Percentiles rank a stretch among this genome's conserved stretches.
Evolutionary conservation across 768 basidiomycete species (phyloP).

Genomic region (Auriscalpium orientale): DNA sequence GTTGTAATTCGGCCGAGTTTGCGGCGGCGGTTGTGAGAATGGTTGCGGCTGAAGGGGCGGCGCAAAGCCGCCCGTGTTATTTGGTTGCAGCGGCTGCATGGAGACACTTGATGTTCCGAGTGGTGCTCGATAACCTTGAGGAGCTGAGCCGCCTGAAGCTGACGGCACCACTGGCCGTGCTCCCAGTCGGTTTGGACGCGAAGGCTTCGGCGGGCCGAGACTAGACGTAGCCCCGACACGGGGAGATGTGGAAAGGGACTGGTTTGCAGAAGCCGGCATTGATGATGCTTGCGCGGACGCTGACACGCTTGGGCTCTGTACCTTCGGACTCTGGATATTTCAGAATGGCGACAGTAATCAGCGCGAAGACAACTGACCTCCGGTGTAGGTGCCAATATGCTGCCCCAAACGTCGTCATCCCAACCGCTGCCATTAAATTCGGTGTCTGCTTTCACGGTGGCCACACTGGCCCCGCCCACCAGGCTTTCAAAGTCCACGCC

Average conservation of each 20-base stretch:
- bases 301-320: slow-evolving; percentile 17
- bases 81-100: slow-evolving; percentile 18
- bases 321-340: slow-evolving; percentile 7
- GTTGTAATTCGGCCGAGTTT: slow-evolving; percentile 50
- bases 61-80: slow-evolving; percentile 2
- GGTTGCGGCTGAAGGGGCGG: slow-evolving; percentile 6
- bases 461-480: slow-evolving; percentile 51
- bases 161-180: slow-evolving; percentile 29
- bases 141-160: slow-evolving; percentile 20
- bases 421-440: slow-evolving; percentile 38
- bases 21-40: slow-evolving; percentile 14
- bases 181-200: slow-evolving; percentile 22
- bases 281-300: not conserved
- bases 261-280: slow-evolving; percentile 18
- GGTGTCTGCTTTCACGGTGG: slow-evolving; percentile 40
- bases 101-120: slow-evolving; percentile 6
- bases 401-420: slow-evolving; percentile 86
- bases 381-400: slow-evolving; percentile 48
- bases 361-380: slow-evolving; percentile 16
- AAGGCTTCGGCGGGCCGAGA: slow-evolving; percentile 6
- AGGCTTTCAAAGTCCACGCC: slow-evolving; percentile 82
- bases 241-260: not conserved
- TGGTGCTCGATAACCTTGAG: slow-evolving; percentile 6
- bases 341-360: not conserved
- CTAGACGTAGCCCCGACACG: slow-evolving; percentile 6